These are phyloP conservation scores for Nitzschia palea DNA, from an alignment of 108 stramenopile species.

Conservation along the genomic window DNA sequence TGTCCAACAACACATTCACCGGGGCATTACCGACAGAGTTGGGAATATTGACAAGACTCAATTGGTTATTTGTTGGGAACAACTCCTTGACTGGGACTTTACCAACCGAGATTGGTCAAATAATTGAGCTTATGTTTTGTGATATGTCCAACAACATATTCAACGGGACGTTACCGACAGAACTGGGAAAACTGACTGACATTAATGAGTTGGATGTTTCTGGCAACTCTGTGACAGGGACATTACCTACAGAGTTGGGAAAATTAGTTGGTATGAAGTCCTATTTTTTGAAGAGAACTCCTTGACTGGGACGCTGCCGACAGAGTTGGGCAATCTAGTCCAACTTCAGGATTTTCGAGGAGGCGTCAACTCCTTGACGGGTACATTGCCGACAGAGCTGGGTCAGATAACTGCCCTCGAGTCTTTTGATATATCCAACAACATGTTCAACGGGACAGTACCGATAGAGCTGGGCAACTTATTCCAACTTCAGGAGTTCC, in stretches of 20 bases:
- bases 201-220: conserved; percentile 42
- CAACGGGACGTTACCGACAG: neutral
- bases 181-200: conserved; percentile 29
- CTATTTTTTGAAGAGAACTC: neutral
- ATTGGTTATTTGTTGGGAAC: neutral
- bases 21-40: conserved; percentile 43
- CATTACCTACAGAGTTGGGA: conserved; percentile 42
- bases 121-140: conserved; percentile 31
- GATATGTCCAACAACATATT: conserved; percentile 6
- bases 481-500: too few species aligned
- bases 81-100: conserved; percentile 14
- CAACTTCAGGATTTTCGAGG: conserved; percentile 39
- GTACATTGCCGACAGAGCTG: conserved; percentile 56
- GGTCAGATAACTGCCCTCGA: conserved; percentile 34
- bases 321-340: conserved; percentile 8
- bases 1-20: conserved; percentile 4
- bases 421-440: conserved; percentile 40
- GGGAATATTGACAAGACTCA: conserved; percentile 20
- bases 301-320: conserved; percentile 48
- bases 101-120: neutral
- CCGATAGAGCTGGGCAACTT: too few species aligned
- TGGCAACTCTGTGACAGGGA: conserved; percentile 42
- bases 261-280: neutral
- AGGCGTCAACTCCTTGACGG: conserved; percentile 38
- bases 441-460: too few species aligned